Evolutionary conservation across 192 early-diverging fungal species (phyloP), one percentile per base, ranked within the genome.

Genomic region (Linnemannia hyalina): DNA sequence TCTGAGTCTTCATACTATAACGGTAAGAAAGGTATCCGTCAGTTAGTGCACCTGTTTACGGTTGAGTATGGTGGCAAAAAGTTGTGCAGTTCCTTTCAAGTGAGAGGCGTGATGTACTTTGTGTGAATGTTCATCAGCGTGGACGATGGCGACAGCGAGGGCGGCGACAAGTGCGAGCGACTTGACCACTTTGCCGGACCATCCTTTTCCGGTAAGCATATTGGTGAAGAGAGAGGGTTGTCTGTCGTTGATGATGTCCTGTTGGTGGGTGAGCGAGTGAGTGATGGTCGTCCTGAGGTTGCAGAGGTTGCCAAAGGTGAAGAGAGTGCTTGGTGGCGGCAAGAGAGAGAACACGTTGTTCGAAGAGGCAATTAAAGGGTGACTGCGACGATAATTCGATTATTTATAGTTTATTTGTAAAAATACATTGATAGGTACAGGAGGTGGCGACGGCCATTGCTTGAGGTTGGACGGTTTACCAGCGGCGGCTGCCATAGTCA

Each of bases 1-100:
- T 96, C 95, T 8, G 74, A 81, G 26, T 91, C 79, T 71, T 89
- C 70, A 69, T 95, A 94, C 92, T 94, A 82, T 47, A 41, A 41
- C n/a, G 74, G 0, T n/a, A 42, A 11, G 75, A 36, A 74, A 41
- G 63, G 18, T 8, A 73, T 32, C 63, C 32, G 32, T 5, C 76
- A 9, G 40, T 26, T 38, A 72, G 29, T 38, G 38, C n/a, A 26
- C 26, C 13, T 63, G 55, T 18, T 23, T 26, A 7, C 4, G 5
- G 18, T 18, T 18, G 18, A 52, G 49, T 32, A 40, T 54, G 18
- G 5, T 49, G 44, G 38, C 74, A 55, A 52, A 40, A 70, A 70
- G 69, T 8, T 9, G 6, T 41, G 69, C 3, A 20, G 36, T 70
- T 40, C 40, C 18, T 41, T 63, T 35, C 36, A 41, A 36, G 13